Conservation (phyloP, 108 stramenopile genomes). For the Skeletonema costatum region DNA sequence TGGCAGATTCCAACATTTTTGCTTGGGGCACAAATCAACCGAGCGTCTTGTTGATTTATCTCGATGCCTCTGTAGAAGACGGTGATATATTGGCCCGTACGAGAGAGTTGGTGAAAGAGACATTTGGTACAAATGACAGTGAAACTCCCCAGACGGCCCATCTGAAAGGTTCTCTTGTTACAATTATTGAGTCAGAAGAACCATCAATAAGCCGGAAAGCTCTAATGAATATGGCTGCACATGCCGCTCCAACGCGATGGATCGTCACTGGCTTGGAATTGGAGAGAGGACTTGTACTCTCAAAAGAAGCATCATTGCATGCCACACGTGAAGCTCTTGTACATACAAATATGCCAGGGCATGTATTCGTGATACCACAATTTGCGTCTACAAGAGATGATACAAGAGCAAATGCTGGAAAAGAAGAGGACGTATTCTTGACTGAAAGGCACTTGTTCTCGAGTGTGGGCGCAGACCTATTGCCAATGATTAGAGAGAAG, state of each 20-base stretch:
- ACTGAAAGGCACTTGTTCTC: constrained; percentile 26
- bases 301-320: constrained; percentile 64
- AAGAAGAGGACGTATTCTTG: constrained; percentile 18
- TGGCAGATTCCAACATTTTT: constrained; percentile 67
- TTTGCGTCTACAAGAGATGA: constrained; percentile 60
- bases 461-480: constrained; percentile 29
- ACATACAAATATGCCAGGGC: constrained; percentile 50
- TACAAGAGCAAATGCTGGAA: constrained; percentile 24
- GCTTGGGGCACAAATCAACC: constrained; percentile 77
- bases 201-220: constrained; percentile 71
- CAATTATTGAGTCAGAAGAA: constrained; percentile 48
- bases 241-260: constrained; percentile 83
- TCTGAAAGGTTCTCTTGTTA: constrained; percentile 59
- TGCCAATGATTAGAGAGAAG: constrained; percentile 41
- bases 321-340: constrained; percentile 55
- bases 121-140: constrained; percentile 18
- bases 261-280: constrained; percentile 77
- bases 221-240: constrained; percentile 84
- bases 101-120: constrained; percentile 30
- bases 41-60: constrained; percentile 67
- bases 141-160: constrained; percentile 4
- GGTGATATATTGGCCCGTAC: constrained; percentile 12
- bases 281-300: constrained; percentile 76
- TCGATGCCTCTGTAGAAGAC: constrained; percentile 23
- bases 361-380: constrained; percentile 74